Conservation (phyloP, 257 asterid genomes). For the Striga asiatica region DNA sequence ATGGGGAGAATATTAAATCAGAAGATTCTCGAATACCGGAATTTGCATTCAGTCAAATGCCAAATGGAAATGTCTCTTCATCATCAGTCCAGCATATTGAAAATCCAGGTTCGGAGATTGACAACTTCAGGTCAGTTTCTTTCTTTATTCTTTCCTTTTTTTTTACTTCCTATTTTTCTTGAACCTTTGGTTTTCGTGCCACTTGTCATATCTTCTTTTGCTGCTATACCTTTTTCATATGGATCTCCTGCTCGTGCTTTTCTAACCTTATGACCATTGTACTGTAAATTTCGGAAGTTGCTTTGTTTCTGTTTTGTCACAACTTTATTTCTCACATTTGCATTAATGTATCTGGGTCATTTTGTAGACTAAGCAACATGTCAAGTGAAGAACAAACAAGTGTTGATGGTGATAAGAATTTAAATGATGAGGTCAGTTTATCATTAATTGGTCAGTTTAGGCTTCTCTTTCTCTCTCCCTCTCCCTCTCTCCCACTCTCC, state of each 20-base stretch:
- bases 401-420: conserved; percentile 17
- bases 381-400: conserved; percentile 26
- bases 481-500: too few species aligned
- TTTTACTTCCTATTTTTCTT: background rate
- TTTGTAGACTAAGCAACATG: conserved; percentile 26
- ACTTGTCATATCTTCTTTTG: background rate
- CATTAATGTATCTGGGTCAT: conserved; percentile 6
- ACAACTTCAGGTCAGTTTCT: conserved; percentile 27
- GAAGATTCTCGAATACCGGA: conserved; percentile 24
- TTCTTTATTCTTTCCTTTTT: background rate
- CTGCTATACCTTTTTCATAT: background rate
- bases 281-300: background rate
- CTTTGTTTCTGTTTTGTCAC: background rate
- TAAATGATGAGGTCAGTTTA: conserved; percentile 39
- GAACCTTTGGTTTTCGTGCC: background rate
- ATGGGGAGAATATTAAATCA: conserved; percentile 16
- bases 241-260: background rate
- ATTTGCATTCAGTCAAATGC: conserved; percentile 14
- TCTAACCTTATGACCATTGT: background rate
- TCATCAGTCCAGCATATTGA: conserved; percentile 28
- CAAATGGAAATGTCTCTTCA: conserved; percentile 28
- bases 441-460: conserved; percentile 3
- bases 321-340: conserved; percentile 10
- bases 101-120: conserved; percentile 22
- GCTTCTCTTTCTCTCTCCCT: too few species aligned